These are phyloP conservation scores for Phytopythium kandeliae DNA, from an alignment of 352 stramenopile species.

Conservation along the genomic window DNA sequence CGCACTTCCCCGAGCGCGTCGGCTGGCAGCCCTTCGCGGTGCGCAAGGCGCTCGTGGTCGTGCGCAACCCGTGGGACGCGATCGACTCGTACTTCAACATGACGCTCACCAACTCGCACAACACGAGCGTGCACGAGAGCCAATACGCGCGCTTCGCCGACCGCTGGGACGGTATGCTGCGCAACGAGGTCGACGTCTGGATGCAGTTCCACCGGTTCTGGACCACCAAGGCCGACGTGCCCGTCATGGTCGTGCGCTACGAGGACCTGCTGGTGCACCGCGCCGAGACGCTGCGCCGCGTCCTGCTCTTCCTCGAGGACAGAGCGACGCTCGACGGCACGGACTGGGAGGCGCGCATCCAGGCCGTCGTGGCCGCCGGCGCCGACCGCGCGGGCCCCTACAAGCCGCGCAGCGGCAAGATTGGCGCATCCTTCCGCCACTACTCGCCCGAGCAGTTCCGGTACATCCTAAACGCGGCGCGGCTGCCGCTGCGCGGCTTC, in stretches of 20 bases:
- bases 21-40: conserved; percentile 82
- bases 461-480: conserved; percentile 72
- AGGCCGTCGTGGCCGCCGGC: conserved; percentile 46
- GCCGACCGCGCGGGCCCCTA: conserved; percentile 70
- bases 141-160: conserved; percentile 86
- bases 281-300: conserved; percentile 67
- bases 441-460: conserved; percentile 82
- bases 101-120: conserved; percentile 92
- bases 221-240: conserved; percentile 84
- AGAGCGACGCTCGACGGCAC: conserved; percentile 59
- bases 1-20: conserved; percentile 96
- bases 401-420: conserved; percentile 80
- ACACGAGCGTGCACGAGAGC: conserved; percentile 84
- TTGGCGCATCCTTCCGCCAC: conserved; percentile 77
- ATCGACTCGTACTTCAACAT: conserved; percentile 99
- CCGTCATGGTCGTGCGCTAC: conserved; percentile 90
- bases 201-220: conserved; percentile 91
- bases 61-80: conserved; percentile 97
- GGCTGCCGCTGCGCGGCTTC: conserved; percentile 74
- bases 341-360: conserved; percentile 69
- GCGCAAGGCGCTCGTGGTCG: conserved; percentile 82
- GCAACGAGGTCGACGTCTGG: conserved; percentile 90
- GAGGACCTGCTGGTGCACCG: conserved; percentile 86
- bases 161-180: conserved; percentile 86
- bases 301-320: conserved; percentile 77